Base-by-base conservation (phyloP, 495 filamentous ascomycete genomes). In the Daldinia bambusicola region DNA sequence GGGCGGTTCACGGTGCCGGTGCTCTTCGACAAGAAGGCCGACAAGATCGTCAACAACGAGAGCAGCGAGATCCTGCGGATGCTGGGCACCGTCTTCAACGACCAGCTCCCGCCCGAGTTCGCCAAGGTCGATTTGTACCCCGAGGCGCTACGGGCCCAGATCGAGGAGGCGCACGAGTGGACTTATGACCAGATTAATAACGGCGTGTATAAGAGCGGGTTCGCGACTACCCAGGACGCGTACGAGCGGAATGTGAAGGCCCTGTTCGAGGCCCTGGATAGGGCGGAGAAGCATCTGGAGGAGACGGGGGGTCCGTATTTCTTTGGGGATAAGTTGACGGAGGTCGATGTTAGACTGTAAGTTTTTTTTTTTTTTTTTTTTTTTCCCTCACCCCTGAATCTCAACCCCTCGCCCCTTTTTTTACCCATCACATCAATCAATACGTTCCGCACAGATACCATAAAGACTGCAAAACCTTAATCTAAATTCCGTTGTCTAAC, bases 21-120 rank as follows among this genome's bases (percentile, higher is more conserved):
- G 20, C 82, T 95, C 14, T 94, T 90, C 84, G 92, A 95, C 80
- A 91, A 84, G 72, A 88, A 91, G 79, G 79, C 80, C 52, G 82
- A 87, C 68, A 89, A 86, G 22, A 92, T 95, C 71, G 92, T 94
- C 56, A 93, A 85, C 80, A 95, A 95, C 73, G 92, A 95, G 82
- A 92, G 89, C 70, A 88, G 86, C 75, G 92, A 95, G 83, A 92
- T 95, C 69, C 91, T 94, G 51, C 80, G 90, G 50, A 90, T 91
- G 84, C 78, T 92, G 6, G 89, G 88, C 63, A 79, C 79, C 6
- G 88, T 63, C 67, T 97, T 97, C 77, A 88, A 97, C 77, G 85
- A 89, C 63, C 76, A 93, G 18, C 78, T 97, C 3, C 84, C 87
- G 0, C 80, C 84, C 22, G 73, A 88, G 70, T 87, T 87, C 79